phyloP scores from a whole-genome alignment of 225 moss, liverwort and hornwort species.

The Antitrichia curtipendula region DNA sequence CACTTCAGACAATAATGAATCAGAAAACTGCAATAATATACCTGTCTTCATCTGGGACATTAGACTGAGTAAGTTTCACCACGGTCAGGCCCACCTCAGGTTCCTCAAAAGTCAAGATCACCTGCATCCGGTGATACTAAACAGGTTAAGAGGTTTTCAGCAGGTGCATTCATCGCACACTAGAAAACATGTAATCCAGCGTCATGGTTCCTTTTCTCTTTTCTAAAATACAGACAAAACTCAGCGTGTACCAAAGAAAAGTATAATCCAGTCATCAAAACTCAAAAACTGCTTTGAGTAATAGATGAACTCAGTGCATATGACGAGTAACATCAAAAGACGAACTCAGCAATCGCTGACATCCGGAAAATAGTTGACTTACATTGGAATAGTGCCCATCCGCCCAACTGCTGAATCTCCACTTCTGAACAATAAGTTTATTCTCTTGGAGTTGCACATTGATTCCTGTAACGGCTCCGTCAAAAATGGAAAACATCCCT shows the following conservation, averaged over 20 bases:
- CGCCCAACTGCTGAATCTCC: constrained; percentile 87
- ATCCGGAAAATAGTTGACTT: not conserved
- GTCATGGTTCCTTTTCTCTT: not conserved
- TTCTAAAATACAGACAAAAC: too few relatives aligned
- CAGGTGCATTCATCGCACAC: not conserved
- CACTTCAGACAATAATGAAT: not conserved
- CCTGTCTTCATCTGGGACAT: constrained; percentile 98
- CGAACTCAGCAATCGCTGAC: not conserved
- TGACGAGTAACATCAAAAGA: not conserved
- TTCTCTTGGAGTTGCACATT: constrained; percentile 73
- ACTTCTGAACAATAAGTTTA: constrained; percentile 88
- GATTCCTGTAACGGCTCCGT: constrained; percentile 83
- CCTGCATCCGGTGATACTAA: constrained; percentile 24
- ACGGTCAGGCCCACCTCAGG: constrained; percentile 86
- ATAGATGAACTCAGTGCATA: not conserved
- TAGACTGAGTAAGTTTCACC: constrained; percentile 76
- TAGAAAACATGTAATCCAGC: not conserved
- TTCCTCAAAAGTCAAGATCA: constrained; percentile 71
- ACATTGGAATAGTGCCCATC: constrained; percentile 88
- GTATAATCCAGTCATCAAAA: not conserved
- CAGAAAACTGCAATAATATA: not conserved
- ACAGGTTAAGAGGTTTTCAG: not conserved
- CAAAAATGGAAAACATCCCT: constrained; percentile 77
- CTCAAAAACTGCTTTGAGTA: not conserved
- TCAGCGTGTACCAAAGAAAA: not conserved